Base-by-base conservation (phyloP, 2,329 filamentous ascomycete genomes). In the Alternaria ventricosa region DNA sequence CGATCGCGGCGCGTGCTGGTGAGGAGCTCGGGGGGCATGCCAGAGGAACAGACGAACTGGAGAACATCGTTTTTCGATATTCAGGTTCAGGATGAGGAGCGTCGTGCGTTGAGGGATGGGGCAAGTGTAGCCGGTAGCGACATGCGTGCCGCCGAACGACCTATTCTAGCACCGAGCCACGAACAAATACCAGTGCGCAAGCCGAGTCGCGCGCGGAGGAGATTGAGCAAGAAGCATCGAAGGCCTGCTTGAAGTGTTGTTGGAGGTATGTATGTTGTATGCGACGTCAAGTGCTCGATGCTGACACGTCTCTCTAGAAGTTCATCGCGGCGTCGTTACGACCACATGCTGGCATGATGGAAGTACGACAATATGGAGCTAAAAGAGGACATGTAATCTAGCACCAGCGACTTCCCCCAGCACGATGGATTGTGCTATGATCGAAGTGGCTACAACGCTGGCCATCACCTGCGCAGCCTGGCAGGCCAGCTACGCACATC, bases 1-100 rank as follows among this genome's bases (percentile, higher is more conserved):
- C 66, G 65, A 45, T 68, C 71, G n/a, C 69, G 70, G 11, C 70
- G 71, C 45, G 69, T 74, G 3, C 63, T 73, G 5, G 66, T 68
- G 27, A 68, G 68, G 46, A 63, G 20, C 15, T 57, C 70, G 7
- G 51, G 64, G 9, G 58, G 27, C 3, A 50, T 51, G 15, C 43
- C 64, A 8, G 69, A 68, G 12, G 68, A 64, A 15, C 51, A 65
- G 10, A 55, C 63, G 6, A 61, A 63, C 30, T 61, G 63, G 51
- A 63, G 70, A 18, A 15, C 57, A 1, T 67, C 63, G 11, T 50
- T 63, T 11, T 64, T 69, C 13, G 64, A 71, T n/a, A 57, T 64
- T 13, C 57, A 23, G 59, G 64, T 47, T 12, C 61, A 61, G 20
- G 59, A 47, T 10, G 64, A 68, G 23, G 65, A 66, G 36, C 50